Evolutionary conservation across 1,284 basidiomycete species (phyloP).

Genomic region (Anthracocystis walkeri): DNA sequence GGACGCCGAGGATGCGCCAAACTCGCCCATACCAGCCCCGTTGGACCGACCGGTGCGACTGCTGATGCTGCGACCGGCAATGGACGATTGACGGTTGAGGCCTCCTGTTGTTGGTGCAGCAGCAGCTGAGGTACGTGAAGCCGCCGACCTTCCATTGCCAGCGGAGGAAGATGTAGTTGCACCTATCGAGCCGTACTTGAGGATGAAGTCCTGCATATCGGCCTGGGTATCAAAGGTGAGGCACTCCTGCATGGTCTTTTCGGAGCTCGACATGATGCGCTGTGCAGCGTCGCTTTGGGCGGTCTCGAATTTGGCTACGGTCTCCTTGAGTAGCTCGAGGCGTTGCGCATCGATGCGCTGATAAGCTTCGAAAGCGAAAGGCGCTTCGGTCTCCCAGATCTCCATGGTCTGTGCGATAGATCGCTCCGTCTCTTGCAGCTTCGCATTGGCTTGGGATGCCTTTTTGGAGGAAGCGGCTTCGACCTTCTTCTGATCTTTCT

Average conservation of each 20-base stretch:
- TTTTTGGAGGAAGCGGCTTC: slow-evolving; percentile 63
- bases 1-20: slow-evolving; percentile 52
- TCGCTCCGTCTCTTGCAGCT: slow-evolving; percentile 58
- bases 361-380: slow-evolving; percentile 59
- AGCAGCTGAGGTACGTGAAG: slow-evolving; percentile 13
- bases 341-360: slow-evolving; percentile 63
- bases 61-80: slow-evolving; percentile 48
- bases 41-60: slow-evolving; percentile 36
- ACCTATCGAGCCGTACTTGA: slow-evolving; percentile 40
- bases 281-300: slow-evolving; percentile 63
- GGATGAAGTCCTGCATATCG: slow-evolving; percentile 64
- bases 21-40: slow-evolving; percentile 48
- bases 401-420: slow-evolving; percentile 52
- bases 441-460: slow-evolving; percentile 49
- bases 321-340: slow-evolving; percentile 63
- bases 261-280: slow-evolving; percentile 56
- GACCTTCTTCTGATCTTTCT: slow-evolving; percentile 64
- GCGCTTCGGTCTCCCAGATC: slow-evolving; percentile 61
- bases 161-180: slow-evolving; percentile 6
- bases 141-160: slow-evolving; percentile 27
- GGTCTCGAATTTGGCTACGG: slow-evolving; percentile 61
- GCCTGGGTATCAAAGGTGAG: slow-evolving; percentile 58
- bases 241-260: slow-evolving; percentile 61
- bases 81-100: slow-evolving; percentile 30
- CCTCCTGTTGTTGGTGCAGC: background rate